Base-by-base conservation (phyloP, 352 stramenopile genomes). In the Phytophthora sp. region DNA sequence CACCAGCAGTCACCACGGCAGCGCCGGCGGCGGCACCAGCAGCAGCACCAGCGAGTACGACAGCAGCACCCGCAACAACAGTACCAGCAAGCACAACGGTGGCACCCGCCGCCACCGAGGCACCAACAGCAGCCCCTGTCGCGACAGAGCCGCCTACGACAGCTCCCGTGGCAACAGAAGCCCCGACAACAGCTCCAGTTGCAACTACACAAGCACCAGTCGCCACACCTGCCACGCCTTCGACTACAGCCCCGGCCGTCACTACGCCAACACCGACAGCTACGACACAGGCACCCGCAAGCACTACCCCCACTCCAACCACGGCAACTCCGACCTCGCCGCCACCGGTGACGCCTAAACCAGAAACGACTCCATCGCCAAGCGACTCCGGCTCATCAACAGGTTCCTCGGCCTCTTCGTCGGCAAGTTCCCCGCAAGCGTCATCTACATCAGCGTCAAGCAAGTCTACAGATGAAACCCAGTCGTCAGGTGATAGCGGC, bases 71-170 rank as follows among this genome's bases (percentile, higher is more conserved):
- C 0, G 35, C 61, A 10, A 42, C 48, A n/a, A 55, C 59, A 3
- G 43, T 30, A 1, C 52, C 52, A 20, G 15, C 32, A 31, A n/a
- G 43, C 12, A 56, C 54, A 10, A 17, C 35, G 5, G 42, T n/a
- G n/a, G n/a, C n/a, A n/a, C n/a, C n/a, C n/a, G n/a, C 32, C 37
- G 30, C 53, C 32, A 21, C 39, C n/a, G 21, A 43, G 1, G 37
- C 69, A 26, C 32, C 53, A 13, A 54, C 62, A 38, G 32, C 64
- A 20, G 41, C 54, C 10, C 51, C 62, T 35, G 32, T 53, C 35
- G 45, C 66, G 8, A 50, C 60, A 34, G 32, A 46, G 17, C 23
- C 23, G 34, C 9, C 23, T 4, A 54, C 42, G 4, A 27, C 30
- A 24, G 23, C 41, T 3, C 18, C 28, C 26, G 8, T 24, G 1